Evolutionary conservation across 345 rosid genomes (phyloP), one percentile per base, ranked within the genome.

Genomic region (Triadica sebifera): DNA sequence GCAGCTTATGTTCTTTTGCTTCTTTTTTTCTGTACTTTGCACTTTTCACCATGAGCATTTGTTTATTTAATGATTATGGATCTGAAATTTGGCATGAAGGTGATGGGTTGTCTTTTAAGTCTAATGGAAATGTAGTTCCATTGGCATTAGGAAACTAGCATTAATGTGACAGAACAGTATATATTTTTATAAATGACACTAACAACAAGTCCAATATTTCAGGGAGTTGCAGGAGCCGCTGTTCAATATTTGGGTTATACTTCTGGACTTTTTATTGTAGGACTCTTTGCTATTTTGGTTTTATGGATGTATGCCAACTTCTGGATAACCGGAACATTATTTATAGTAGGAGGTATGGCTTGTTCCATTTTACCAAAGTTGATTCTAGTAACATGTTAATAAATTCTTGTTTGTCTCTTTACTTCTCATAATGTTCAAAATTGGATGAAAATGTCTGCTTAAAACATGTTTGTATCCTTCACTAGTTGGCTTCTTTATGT

Each of bases 241-340:
- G 83, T 95, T 82, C 86, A 73, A 77, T 87, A 88, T 79, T 79
- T 93, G 84, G 98, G 97, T 69, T 93, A 88, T 85, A 95, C 96
- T 81, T 96, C 99, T 74, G 99, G 99, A 29, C 90, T 95, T 75
- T 95, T 90, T 80, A 91, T 95, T 34, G 94, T 88, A 46, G 99
- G 99, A 37, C 75, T 91, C 39, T 91, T 90, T 80, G 89, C 91
- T 38, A 95, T 93, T 81, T 82, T 93, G 82, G 81, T 91, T 77
- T 80, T 95, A 63, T 93, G 99, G 99, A 93, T 93, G 98, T 90
- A 83, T 77, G 99, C 99, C 77, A 95, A 91, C 92, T 91, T 93
- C 81, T 95, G 97, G 98, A 93, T 95, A 83, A 88, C 97, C 4
- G 98, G 98, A 77, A 84, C 93, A 57, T 84, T 95, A 77, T 93